Percentiles rank a stretch among this genome's conserved stretches.
Conservation (phyloP, 306 rosid species). For the Prosopis cineraria region DNA sequence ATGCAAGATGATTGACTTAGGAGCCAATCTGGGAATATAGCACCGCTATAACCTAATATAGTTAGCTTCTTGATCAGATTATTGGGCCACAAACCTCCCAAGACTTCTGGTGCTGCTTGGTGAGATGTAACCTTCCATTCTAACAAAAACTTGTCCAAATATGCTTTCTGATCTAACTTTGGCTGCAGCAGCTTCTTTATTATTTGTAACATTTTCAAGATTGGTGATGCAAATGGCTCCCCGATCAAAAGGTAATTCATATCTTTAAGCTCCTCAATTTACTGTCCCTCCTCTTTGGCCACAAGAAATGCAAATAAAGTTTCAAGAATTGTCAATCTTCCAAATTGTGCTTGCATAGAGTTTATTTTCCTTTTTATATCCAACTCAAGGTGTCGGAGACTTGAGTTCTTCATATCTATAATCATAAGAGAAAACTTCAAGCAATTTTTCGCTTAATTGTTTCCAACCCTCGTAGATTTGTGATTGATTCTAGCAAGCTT, state of each 20-base stretch:
- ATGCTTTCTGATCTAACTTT: too few relatives aligned
- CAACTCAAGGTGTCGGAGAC: too few relatives aligned
- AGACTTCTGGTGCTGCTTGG: not conserved
- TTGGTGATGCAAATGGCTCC: too few relatives aligned
- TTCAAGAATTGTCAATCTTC: slow-evolving; percentile 3
- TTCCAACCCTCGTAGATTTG: slow-evolving; percentile 17
- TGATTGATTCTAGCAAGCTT: too few relatives aligned
- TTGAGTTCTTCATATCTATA: not conserved
- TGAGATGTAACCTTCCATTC: slow-evolving; percentile 3
- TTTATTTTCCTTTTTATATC: not conserved
- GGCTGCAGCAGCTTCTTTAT: too few relatives aligned
- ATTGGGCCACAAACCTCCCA: slow-evolving; percentile 1
- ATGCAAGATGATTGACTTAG: not conserved
- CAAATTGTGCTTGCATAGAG: not conserved
- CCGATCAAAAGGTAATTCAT: too few relatives aligned
- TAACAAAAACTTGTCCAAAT: slow-evolving; percentile 16
- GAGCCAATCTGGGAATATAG: slow-evolving; percentile 19
- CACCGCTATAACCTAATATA: too few relatives aligned
- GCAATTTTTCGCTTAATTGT: slow-evolving; percentile 5
- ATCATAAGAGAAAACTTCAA: not conserved
- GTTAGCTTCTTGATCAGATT: not conserved
- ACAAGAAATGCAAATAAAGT: too few relatives aligned
- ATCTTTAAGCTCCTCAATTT: too few relatives aligned
- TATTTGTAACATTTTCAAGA: too few relatives aligned
- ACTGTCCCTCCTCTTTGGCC: too few relatives aligned